These are phyloP conservation scores for Starmerella sp. DNA, from an alignment of 805 yeast genomes.

Conservation along the genomic window DNA sequence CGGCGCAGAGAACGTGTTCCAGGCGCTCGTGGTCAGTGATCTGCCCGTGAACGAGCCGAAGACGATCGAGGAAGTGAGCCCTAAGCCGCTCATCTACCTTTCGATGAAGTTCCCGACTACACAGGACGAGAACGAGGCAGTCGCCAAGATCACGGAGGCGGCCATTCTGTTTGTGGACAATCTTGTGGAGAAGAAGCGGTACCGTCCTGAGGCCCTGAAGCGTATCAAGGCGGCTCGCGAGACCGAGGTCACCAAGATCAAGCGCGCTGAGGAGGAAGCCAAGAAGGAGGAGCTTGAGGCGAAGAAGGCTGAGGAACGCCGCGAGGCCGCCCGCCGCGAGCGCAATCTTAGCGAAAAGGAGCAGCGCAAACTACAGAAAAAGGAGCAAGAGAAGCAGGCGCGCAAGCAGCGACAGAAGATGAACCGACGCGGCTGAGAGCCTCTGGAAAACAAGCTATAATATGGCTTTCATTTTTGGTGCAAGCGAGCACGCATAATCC, in stretches of 20 bases:
- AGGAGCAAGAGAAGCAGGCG: conserved; percentile 70
- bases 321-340: conserved; percentile 53
- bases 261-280: conserved; percentile 52
- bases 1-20: conserved; percentile 40
- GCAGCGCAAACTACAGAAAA: conserved; percentile 66
- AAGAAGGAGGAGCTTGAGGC: conserved; percentile 59
- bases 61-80: conserved; percentile 29
- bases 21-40: conserved; percentile 72
- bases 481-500: no score
- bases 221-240: conserved; percentile 61
- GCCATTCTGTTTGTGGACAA: conserved; percentile 51
- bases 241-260: conserved; percentile 55
- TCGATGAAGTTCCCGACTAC: conserved; percentile 43
- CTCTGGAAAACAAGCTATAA: no score
- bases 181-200: conserved; percentile 43
- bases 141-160: conserved; percentile 42
- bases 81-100: conserved; percentile 37
- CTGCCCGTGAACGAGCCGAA: conserved; percentile 65
- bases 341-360: conserved; percentile 63
- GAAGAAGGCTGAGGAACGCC: conserved; percentile 43
- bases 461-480: no score
- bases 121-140: conserved; percentile 39
- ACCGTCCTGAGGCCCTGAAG: conserved; percentile 67
- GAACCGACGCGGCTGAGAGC: conserved; percentile 4
- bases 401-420: conserved; percentile 40